A percentile compares a stretch with the other conserved stretches of the same genome.
Evolutionary conservation across 208 protist species (phyloP).

Genomic region (Crithidia bombi): DNA sequence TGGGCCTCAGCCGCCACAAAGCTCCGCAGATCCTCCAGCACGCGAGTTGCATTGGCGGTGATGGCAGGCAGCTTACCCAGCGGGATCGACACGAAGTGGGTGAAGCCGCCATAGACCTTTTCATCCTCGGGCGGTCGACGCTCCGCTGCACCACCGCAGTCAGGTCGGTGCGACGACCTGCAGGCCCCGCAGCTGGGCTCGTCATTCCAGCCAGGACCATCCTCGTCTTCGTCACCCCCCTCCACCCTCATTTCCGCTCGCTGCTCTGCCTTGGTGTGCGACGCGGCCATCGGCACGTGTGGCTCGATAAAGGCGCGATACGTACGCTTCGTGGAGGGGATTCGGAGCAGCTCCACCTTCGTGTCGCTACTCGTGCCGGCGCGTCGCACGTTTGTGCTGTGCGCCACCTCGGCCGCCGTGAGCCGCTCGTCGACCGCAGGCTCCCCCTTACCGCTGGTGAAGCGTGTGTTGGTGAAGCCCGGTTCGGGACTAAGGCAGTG

Average conservation of each 20-base stretch:
- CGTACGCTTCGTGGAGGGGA: conserved; percentile 32
- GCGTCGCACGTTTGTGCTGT: conserved; percentile 8
- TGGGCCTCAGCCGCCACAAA: conserved; percentile 7
- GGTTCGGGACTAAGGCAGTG: conserved; percentile 50
- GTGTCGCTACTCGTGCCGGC: conserved; percentile 30
- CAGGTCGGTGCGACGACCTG: neutral
- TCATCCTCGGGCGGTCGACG: conserved; percentile 19
- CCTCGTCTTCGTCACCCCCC: conserved; percentile 23
- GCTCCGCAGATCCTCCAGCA: conserved; percentile 36
- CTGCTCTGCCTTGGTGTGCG: conserved; percentile 3
- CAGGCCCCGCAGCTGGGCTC: conserved; percentile 5
- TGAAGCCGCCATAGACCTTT: conserved; percentile 45
- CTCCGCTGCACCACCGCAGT: conserved; percentile 5
- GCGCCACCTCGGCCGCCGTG: neutral
- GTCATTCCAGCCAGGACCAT: conserved; percentile 13
- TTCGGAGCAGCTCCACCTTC: conserved; percentile 27
- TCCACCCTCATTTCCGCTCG: conserved; percentile 5
- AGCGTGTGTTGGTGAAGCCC: conserved; percentile 4
- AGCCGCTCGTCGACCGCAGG: neutral
- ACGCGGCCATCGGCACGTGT: conserved; percentile 7
- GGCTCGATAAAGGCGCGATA: conserved; percentile 52
- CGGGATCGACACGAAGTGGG: conserved; percentile 84
- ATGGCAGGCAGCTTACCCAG: conserved; percentile 59
- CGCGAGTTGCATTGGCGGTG: conserved; percentile 24
- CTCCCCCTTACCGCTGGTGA: neutral